Conservation (phyloP, 192 early-diverging fungal species). For the Coemansia sp. region DNA sequence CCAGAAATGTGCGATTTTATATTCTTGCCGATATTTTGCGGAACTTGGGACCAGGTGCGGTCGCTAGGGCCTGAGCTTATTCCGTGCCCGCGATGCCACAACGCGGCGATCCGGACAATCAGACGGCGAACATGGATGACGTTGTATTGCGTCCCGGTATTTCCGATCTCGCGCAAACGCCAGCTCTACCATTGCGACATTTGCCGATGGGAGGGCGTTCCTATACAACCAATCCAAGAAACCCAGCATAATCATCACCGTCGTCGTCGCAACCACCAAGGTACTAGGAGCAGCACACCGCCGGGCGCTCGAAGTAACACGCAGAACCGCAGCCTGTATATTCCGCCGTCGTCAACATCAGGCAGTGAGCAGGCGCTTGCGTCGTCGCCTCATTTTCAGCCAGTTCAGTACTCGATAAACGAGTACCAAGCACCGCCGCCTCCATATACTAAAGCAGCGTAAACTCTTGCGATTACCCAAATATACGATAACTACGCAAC, state of each 20-base stretch:
- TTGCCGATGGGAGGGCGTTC: conserved; percentile 43
- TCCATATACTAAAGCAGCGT: conserved; percentile 7
- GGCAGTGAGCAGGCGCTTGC: not conserved
- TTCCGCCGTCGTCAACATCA: not conserved
- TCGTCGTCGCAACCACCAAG: not conserved
- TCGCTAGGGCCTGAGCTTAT: conserved; percentile 38
- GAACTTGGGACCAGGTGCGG: conserved; percentile 36
- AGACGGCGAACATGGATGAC: conserved; percentile 47
- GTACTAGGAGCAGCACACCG: too few relatives aligned
- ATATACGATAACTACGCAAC: too few relatives aligned
- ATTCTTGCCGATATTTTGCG: conserved; percentile 35
- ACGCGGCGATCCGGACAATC: conserved; percentile 40
- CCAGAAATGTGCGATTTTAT: conserved; percentile 42
- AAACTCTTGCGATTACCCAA: too few relatives aligned
- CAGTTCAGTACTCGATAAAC: conserved; percentile 27
- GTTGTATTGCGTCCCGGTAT: conserved; percentile 38
- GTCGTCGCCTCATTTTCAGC: conserved; percentile 23
- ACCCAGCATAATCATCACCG: conserved; percentile 4
- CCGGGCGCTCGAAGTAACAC: too few relatives aligned
- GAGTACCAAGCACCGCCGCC: conserved; percentile 49
- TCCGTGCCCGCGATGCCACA: conserved; percentile 44
- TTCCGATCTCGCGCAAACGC: conserved; percentile 39
- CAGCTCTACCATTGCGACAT: conserved; percentile 42
- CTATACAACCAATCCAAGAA: not conserved
- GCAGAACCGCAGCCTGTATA: conserved; percentile 8